phyloP scores from a whole-genome alignment of 192 early-diverging fungal species.

The Neocallimastix lanati region DNA sequence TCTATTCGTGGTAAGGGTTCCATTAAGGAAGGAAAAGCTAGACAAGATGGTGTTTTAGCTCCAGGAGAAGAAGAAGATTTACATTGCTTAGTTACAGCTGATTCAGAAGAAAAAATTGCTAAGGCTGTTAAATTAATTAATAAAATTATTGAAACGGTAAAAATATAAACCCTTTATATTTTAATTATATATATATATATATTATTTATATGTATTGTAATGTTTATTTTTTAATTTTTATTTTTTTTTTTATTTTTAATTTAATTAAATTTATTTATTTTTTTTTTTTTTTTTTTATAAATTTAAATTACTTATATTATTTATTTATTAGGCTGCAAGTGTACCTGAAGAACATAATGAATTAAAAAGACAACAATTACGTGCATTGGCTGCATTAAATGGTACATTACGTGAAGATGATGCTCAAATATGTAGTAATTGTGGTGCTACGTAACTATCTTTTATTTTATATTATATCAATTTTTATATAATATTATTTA shows the following conservation, averaged over 20 bases:
- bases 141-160: slow-evolving; percentile 81
- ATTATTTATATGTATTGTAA: too few relatives aligned
- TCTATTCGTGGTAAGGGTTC: slow-evolving; percentile 90
- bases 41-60: slow-evolving; percentile 18
- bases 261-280: too few relatives aligned
- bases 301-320: too few relatives aligned
- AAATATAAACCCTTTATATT: too few relatives aligned
- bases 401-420: slow-evolving; percentile 93
- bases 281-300: too few relatives aligned
- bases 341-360: slow-evolving; percentile 89
- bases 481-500: too few relatives aligned
- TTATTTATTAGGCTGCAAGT: slow-evolving; percentile 66
- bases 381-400: slow-evolving; percentile 85
- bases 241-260: too few relatives aligned
- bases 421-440: slow-evolving; percentile 83
- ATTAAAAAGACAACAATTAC: slow-evolving; percentile 80
- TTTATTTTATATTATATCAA: too few relatives aligned
- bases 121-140: slow-evolving; percentile 69
- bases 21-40: slow-evolving; percentile 78
- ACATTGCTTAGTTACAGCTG: slow-evolving; percentile 81
- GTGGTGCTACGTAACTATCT: slow-evolving; percentile 36
- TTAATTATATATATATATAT: too few relatives aligned
- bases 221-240: too few relatives aligned
- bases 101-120: slow-evolving; percentile 71
- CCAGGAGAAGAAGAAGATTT: slow-evolving; percentile 57